A percentile compares a stretch with the other conserved stretches of the same genome.
Conservation (phyloP, 2,329 filamentous ascomycete species). For the Aspergillus sp. region DNA sequence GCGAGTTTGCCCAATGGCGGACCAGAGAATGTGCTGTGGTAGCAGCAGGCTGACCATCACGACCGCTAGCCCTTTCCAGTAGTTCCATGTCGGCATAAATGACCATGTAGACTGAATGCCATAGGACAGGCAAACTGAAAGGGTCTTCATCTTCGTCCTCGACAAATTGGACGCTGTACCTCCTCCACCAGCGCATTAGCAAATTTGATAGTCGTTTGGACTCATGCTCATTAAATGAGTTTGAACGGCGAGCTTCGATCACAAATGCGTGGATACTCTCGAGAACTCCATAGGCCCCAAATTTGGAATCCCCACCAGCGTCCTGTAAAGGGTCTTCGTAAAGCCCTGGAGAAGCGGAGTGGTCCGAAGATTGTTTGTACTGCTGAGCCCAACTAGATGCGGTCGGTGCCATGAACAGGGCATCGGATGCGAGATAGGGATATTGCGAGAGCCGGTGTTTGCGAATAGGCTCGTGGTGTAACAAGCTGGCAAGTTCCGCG, state of each 20-base stretch:
- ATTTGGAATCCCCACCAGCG: neutral
- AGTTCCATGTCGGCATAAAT: constrained; percentile 29
- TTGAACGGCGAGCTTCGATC: constrained; percentile 21
- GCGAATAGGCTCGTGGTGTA: constrained; percentile 21
- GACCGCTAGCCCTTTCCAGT: constrained; percentile 28
- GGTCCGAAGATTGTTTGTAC: neutral
- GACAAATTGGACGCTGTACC: too few species aligned
- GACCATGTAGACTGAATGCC: constrained; percentile 30
- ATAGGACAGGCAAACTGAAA: constrained; percentile 28
- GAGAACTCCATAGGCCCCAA: constrained; percentile 5
- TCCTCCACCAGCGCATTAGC: too few species aligned
- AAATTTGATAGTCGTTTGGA: too few species aligned
- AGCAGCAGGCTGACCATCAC: constrained; percentile 20
- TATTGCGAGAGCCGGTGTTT: constrained; percentile 10
- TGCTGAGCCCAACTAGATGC: constrained; percentile 17
- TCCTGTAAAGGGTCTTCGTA: neutral
- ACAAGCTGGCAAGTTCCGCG: constrained; percentile 27
- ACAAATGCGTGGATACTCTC: constrained; percentile 20
- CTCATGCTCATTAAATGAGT: constrained; percentile 5
- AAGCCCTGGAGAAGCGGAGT: too few species aligned
- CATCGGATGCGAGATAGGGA: constrained; percentile 17
- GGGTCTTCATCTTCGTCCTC: constrained; percentile 10
- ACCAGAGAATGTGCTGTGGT: neutral
- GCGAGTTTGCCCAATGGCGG: constrained; percentile 6
- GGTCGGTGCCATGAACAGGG: constrained; percentile 18